Base-by-base conservation (phyloP, 306 rosid genomes). In the Acacia crassicarpa region DNA sequence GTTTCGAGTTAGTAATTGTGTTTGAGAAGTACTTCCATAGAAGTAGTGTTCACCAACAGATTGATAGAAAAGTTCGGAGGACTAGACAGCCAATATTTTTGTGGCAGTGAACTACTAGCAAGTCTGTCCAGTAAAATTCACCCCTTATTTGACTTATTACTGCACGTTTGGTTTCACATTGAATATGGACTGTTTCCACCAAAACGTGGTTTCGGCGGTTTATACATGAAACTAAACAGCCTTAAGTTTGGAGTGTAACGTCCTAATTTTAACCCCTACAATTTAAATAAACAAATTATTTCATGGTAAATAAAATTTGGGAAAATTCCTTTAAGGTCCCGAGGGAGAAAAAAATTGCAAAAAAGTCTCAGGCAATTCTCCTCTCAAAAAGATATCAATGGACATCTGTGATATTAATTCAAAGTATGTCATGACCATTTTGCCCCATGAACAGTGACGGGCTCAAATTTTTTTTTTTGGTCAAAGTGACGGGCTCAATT, bases 21-120 rank as follows among this genome's bases (percentile, higher is more conserved):
- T 78, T 77, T 84, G 92, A 73, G 84, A 83, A 79, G 82, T 84
- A 81, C 85, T 77, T 81, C 91, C 87, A 77, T 85, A 58, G 91
- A 86, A 80, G 71, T 78, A 6, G 83, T 67, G 11, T 82, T 84
- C 12, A 46, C 15, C 27, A 58, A 72, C 49, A 63, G 63, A 45
- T 72, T 41, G 44, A 63, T 67, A 80, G 51, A 79, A 78, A 51
- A 33, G 78, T 40, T 69, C 82, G 66, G 78, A 67, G 63, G 79
- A 70, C 53, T 46, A 69, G 35, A 12, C 73, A 75, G 63, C 27
- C 75, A 15, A 33, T 53, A 10, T 44, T 78, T 51, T 20, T 49
- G 40, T 84, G 74, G 84, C 69, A 78, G 44, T 78, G 81, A 83
- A 77, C 51, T 77, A 59, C 20, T 80, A 10, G 12, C 15, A 22